Percentiles rank a stretch among this genome's conserved stretches.
Conservation (phyloP, 2,329 filamentous ascomycete genomes). For the Teratosphaeria viscida region DNA sequence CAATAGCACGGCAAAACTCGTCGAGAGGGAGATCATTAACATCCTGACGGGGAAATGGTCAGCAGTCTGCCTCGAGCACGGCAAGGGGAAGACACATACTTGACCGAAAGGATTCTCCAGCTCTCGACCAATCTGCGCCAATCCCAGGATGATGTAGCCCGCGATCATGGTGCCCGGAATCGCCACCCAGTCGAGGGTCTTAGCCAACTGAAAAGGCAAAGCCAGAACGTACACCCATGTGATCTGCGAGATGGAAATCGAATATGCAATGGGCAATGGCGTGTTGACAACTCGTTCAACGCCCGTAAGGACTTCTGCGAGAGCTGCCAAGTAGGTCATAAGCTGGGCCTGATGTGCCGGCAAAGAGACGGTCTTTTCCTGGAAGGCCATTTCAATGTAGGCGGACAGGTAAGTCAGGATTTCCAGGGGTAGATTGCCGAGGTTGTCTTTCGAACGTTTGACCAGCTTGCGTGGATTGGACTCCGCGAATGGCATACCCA, state of each 20-base stretch:
- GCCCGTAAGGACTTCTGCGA: conserved; percentile 64
- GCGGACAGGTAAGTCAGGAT: conserved; percentile 62
- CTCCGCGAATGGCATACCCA: conserved; percentile 63
- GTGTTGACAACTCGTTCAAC: conserved; percentile 73
- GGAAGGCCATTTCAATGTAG: conserved; percentile 53
- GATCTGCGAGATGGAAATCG: conserved; percentile 75
- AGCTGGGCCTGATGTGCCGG: conserved; percentile 51
- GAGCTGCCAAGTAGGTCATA: conserved; percentile 45
- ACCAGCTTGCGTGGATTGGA: conserved; percentile 69
- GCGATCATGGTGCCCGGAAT: conserved; percentile 61
- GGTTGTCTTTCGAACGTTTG: conserved; percentile 60
- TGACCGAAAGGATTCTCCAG: conserved; percentile 78
- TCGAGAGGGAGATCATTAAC: conserved; percentile 75
- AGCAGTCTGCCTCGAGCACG: neutral
- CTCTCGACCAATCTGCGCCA: conserved; percentile 65
- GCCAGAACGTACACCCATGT: conserved; percentile 75
- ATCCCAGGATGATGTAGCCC: conserved; percentile 73
- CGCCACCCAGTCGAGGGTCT: conserved; percentile 56
- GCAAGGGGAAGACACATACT: neutral
- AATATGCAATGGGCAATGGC: conserved; percentile 71
- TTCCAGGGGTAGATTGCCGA: conserved; percentile 76
- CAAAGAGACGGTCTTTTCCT: conserved; percentile 45
- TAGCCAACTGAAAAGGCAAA: conserved; percentile 69
- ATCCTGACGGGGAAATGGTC: conserved; percentile 33
- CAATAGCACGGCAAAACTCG: conserved; percentile 63